phyloP scores from a whole-genome alignment of 805 yeast genomes.

The Nakazawaea molendinolei region DNA sequence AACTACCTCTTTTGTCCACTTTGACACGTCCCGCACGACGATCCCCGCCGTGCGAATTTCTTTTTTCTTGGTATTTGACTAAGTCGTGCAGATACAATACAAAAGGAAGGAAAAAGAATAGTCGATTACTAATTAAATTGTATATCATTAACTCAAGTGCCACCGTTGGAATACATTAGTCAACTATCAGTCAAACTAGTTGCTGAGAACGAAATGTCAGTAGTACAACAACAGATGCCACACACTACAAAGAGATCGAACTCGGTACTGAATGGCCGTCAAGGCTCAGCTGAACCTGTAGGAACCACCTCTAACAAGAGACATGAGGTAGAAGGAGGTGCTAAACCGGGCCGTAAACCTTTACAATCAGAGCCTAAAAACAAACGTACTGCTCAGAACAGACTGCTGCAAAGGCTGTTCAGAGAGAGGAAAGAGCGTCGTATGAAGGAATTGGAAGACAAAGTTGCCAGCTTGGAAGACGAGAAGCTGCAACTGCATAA shows the following conservation, averaged over 20 bases:
- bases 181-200: neutral
- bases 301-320: slow-evolving; percentile 8
- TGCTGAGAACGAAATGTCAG: neutral
- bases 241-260: slow-evolving; percentile 4
- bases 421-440: slow-evolving; percentile 88
- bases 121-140: no score
- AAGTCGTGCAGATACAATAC: no score
- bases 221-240: neutral
- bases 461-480: slow-evolving; percentile 65
- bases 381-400: slow-evolving; percentile 91
- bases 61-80: no score
- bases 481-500: slow-evolving; percentile 61
- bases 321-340: slow-evolving; percentile 12
- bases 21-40: no score
- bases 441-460: slow-evolving; percentile 77
- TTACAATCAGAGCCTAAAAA: slow-evolving; percentile 65
- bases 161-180: no score
- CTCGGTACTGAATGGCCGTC: neutral
- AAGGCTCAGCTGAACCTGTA: no score
- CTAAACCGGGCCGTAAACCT: slow-evolving; percentile 75
- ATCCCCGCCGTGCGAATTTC: no score
- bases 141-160: no score
- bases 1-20: no score
- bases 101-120: no score
- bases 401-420: slow-evolving; percentile 98